Base-by-base conservation (phyloP, 2,329 filamentous ascomycete species). In the Ophiostoma perfectum region DNA sequence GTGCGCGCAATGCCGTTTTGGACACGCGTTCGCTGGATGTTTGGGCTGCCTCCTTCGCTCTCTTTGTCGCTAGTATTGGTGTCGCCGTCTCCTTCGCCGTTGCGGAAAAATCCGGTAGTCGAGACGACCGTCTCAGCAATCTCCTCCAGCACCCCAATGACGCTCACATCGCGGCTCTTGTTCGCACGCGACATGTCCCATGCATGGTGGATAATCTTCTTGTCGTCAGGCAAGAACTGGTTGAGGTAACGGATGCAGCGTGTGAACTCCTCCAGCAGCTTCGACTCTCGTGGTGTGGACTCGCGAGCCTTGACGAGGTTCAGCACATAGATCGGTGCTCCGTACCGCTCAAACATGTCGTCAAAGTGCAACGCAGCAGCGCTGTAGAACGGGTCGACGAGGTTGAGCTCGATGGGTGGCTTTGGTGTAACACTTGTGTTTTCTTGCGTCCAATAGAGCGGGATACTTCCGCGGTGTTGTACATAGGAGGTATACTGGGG, bases 101-200 rank as follows among this genome's bases (percentile, higher is more conserved):
- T 98, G 70, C 93, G 93, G 77, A 99, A 99, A 79, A 99, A 97
- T 0, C 93, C 92, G 0, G 94, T 99, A 38, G 88, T 89, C 0
- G 85, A 86, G 62, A 99, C 83, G 0, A 98, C 92, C 39, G 93
- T 90, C 75, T 96, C 92, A 0, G 93, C 93, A 73, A 98, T 97
- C 67, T 84, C 83, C 77, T 99, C 95, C 3, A 99, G 84, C 1
- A 91, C 96, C 38, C 90, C 90, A 73, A 99, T 98, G 2, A 99
- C 95, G 79, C 99, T 93, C 74, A 96, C 91, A 69, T 95, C 93
- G 47, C 91, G 89, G 73, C 89, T 88, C 79, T 99, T 99, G 18
- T 94, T 92, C 5, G 95, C 94, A 69, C 95, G 86, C 71, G 93
- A 97, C 95, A 99, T 99, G 76, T 99, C 95, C 88, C 95, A 99